Conservation (phyloP, 1,284 basidiomycete species). For the Malassezia restricta region DNA sequence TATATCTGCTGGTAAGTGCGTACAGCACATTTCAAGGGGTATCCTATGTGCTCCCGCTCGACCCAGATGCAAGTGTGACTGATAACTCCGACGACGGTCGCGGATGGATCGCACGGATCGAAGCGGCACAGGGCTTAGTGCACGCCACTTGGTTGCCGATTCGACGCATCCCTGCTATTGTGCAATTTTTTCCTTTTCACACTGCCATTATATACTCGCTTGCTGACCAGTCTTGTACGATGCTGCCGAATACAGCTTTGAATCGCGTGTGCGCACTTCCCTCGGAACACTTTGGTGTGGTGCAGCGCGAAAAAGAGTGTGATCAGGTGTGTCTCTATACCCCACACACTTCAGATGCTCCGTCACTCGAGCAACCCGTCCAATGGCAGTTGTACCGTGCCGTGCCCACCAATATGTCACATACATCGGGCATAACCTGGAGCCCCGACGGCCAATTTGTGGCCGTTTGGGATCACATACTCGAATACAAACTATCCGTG, state of each 20-base stretch:
- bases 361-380: conserved; percentile 1
- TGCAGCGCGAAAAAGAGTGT: not conserved
- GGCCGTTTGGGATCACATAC: conserved; percentile 5
- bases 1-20: conserved; percentile 21
- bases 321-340: conserved; percentile 3
- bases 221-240: conserved; percentile 6
- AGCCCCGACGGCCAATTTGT: conserved; percentile 9
- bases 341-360: not conserved
- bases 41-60: conserved; percentile 31
- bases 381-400: not conserved
- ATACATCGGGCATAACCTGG: conserved; percentile 3
- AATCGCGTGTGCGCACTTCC: not conserved
- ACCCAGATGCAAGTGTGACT: conserved; percentile 30
- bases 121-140: conserved; percentile 23
- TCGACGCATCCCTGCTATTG: conserved; percentile 9
- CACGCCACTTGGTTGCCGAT: conserved; percentile 25
- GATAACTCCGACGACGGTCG: conserved; percentile 30
- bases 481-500: conserved; percentile 6
- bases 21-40: conserved; percentile 13
- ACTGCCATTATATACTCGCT: conserved; percentile 9
- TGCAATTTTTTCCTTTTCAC: conserved; percentile 4
- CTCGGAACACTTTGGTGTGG: conserved; percentile 1
- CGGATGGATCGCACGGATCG: conserved; percentile 33
- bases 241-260: conserved; percentile 1
- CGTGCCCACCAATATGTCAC: conserved; percentile 1